These are phyloP conservation scores for Camellia granthamiana DNA, from an alignment of 148 eudicot species.

Conservation along the genomic window DNA sequence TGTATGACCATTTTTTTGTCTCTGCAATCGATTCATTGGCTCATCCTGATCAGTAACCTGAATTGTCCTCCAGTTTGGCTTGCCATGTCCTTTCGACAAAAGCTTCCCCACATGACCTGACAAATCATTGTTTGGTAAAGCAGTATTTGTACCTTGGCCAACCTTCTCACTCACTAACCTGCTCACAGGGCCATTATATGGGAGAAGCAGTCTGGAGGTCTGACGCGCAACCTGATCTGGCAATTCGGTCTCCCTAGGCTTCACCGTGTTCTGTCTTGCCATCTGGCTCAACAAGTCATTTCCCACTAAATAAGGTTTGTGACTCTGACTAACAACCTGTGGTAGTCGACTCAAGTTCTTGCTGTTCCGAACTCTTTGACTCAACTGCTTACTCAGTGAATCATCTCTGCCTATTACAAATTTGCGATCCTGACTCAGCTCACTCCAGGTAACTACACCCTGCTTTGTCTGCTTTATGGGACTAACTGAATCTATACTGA, in stretches of 20 bases:
- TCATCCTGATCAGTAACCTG: slow-evolving; percentile 19
- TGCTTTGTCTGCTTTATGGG: background rate
- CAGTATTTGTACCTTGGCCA: background rate
- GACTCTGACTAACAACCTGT: background rate
- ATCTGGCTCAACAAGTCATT: background rate
- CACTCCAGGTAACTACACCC: background rate
- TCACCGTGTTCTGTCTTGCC: background rate
- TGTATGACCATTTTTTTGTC: slow-evolving; percentile 7
- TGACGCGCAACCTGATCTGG: background rate
- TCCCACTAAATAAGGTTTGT: background rate
- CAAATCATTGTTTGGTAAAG: background rate
- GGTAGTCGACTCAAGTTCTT: background rate
- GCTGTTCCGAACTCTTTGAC: background rate
- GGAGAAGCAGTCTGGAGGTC: background rate
- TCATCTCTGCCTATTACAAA: slow-evolving; percentile 10
- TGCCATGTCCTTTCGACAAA: background rate
- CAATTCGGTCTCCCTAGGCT: background rate
- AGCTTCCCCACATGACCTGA: background rate
- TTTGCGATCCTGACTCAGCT: background rate
- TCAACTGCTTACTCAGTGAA: background rate
- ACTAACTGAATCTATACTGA: slow-evolving; percentile 5
- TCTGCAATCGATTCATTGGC: slow-evolving; percentile 16
- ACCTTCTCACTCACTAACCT: background rate
- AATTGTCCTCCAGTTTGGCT: background rate
- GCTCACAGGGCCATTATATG: background rate